Evolutionary conservation across 75 land plant species (phyloP).

Genomic region (Pinus tabuliformis): DNA sequence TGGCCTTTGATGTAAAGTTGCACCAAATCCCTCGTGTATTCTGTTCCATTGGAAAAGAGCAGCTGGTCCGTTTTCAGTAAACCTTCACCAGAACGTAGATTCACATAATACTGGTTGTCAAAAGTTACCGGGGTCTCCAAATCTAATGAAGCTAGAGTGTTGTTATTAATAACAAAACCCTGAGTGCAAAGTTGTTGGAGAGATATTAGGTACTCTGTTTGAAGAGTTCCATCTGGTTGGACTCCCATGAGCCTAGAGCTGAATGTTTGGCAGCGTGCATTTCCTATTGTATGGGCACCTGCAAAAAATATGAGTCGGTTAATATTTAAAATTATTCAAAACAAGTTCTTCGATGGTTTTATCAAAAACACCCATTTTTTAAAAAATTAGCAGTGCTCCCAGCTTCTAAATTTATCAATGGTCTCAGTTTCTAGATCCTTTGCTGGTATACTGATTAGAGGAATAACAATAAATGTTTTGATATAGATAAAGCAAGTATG

Average conservation of each 20-base stretch:
- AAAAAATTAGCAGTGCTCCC: too few relatives aligned
- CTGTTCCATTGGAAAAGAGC: conserved; percentile 22
- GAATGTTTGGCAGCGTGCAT: conserved; percentile 69
- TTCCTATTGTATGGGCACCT: conserved; percentile 84
- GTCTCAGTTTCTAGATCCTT: too few relatives aligned
- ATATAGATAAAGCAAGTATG: not conserved
- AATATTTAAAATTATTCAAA: not conserved
- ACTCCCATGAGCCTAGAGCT: conserved; percentile 29
- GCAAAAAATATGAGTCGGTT: not conserved
- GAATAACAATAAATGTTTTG: not conserved
- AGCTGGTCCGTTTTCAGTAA: conserved; percentile 69
- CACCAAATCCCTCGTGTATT: conserved; percentile 9
- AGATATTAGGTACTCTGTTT: conserved; percentile 26
- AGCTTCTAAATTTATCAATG: too few relatives aligned
- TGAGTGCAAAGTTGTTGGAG: conserved; percentile 50
- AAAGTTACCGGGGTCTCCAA: conserved; percentile 57
- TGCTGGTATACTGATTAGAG: not conserved
- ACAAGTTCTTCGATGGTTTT: not conserved
- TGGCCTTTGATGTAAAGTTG: conserved; percentile 10
- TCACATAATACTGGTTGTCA: conserved; percentile 78
- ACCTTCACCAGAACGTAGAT: conserved; percentile 64
- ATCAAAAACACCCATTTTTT: too few relatives aligned
- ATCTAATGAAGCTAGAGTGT: conserved; percentile 29
- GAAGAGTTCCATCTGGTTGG: conserved; percentile 13
- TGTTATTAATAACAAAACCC: not conserved